These are phyloP conservation scores for Dendrobium catenatum DNA, from an alignment of 106 monocot species.

Conservation along the genomic window DNA sequence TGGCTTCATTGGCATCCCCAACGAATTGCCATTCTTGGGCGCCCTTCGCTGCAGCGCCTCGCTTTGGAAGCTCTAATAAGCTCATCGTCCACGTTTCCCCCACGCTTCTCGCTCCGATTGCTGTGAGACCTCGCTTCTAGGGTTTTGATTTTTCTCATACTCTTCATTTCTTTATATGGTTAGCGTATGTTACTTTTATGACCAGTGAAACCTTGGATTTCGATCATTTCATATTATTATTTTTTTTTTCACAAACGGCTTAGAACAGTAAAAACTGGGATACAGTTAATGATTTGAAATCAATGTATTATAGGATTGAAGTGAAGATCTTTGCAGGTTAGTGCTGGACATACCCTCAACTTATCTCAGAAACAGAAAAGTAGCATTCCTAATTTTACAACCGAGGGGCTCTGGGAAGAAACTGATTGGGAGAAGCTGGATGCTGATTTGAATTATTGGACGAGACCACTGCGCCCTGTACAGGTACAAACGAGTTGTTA, in stretches of 20 bases:
- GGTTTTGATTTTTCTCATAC: background rate
- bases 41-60: background rate
- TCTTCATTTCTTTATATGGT: background rate
- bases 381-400: background rate
- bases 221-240: background rate
- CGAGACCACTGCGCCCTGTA: constrained; percentile 73
- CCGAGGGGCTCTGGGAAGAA: constrained; percentile 18
- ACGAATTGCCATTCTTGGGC: background rate
- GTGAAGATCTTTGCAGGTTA: constrained; percentile 4
- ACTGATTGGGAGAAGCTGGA: constrained; percentile 62
- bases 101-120: background rate
- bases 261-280: background rate
- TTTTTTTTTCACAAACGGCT: background rate
- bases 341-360: background rate
- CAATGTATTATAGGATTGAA: background rate
- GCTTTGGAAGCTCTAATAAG: background rate
- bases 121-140: background rate
- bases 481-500: constrained; percentile 68
- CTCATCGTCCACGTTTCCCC: background rate
- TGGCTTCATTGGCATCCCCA: background rate
- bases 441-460: constrained; percentile 74
- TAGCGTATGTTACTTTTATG: background rate
- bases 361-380: background rate
- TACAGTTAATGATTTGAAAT: background rate
- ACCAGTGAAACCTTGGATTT: background rate